Evolutionary conservation across 768 basidiomycete species (phyloP).

Genomic region (Clitopilus passeckerianus): DNA sequence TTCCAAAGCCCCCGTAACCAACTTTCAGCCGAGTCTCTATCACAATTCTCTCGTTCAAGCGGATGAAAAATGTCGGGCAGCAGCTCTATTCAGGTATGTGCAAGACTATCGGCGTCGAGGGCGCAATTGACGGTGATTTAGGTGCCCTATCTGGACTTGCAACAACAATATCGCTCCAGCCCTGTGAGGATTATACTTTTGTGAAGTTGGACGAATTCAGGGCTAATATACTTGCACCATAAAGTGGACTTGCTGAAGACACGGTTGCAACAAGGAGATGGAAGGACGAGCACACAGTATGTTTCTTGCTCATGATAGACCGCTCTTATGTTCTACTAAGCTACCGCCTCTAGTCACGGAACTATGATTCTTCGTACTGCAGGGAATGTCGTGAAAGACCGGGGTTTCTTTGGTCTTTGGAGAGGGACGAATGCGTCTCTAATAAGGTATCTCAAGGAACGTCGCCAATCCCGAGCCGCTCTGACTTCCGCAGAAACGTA

Average conservation of each 20-base stretch:
- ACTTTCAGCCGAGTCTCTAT: background rate
- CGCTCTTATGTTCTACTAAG: background rate
- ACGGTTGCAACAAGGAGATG: constrained; percentile 81
- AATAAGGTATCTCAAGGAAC: constrained; percentile 43
- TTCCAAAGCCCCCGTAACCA: background rate
- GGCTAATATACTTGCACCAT: background rate
- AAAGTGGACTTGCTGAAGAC: constrained; percentile 90
- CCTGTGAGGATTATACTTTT: constrained; percentile 42
- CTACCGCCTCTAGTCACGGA: constrained; percentile 21
- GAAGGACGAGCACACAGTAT: constrained; percentile 16
- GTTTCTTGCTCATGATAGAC: constrained; percentile 27
- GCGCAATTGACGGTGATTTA: constrained; percentile 17
- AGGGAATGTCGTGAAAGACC: constrained; percentile 50
- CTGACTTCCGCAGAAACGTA: constrained; percentile 57
- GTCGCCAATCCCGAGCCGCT: background rate
- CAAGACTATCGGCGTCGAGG: background rate
- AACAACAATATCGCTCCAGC: constrained; percentile 71
- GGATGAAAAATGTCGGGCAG: constrained; percentile 66
- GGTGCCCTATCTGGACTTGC: constrained; percentile 78
- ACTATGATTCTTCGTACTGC: constrained; percentile 44
- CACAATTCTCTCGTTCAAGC: constrained; percentile 2
- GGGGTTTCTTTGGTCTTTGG: constrained; percentile 79
- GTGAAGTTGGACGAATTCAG: background rate
- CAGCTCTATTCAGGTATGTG: constrained; percentile 58
- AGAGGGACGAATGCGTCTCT: constrained; percentile 83